Conservation (phyloP, 1,284 basidiomycete genomes). For the Rhodofomes roseus region DNA sequence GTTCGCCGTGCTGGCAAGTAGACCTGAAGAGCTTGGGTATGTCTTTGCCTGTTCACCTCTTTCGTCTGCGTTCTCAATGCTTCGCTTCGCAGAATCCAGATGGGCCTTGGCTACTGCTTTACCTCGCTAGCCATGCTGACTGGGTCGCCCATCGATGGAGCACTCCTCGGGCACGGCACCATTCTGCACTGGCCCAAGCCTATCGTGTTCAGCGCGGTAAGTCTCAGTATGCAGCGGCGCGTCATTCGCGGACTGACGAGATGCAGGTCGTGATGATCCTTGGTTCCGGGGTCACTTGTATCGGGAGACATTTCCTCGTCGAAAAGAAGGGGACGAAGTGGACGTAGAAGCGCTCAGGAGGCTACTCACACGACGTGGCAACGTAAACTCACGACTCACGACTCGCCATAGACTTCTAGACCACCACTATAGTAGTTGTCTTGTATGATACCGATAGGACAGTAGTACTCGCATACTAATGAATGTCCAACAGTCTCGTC, state of each 20-base stretch:
- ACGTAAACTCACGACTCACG: too few species aligned
- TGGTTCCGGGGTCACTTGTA: neutral
- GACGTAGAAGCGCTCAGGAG: neutral
- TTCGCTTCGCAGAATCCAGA: neutral
- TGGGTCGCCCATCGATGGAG: conserved; percentile 9
- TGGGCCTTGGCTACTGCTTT: conserved; percentile 4
- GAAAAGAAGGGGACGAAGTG: neutral
- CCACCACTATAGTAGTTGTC: too few species aligned
- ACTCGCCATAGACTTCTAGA: too few species aligned
- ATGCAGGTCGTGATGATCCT: neutral
- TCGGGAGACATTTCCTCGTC: neutral
- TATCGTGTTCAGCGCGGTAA: conserved; percentile 6
- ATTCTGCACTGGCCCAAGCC: conserved; percentile 1
- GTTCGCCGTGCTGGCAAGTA: neutral
- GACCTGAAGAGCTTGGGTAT: neutral
- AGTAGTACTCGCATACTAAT: too few species aligned
- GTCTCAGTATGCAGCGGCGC: neutral
- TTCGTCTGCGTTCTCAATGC: neutral
- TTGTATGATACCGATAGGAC: too few species aligned
- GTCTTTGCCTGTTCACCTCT: neutral
- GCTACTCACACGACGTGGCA: too few species aligned
- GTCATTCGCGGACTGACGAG: neutral
- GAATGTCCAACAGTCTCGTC: too few species aligned
- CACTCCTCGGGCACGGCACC: conserved; percentile 4
- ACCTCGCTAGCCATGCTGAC: conserved; percentile 1